phyloP scores from a whole-genome alignment of 106 monocot species.

The Amphibolis antarctica region DNA sequence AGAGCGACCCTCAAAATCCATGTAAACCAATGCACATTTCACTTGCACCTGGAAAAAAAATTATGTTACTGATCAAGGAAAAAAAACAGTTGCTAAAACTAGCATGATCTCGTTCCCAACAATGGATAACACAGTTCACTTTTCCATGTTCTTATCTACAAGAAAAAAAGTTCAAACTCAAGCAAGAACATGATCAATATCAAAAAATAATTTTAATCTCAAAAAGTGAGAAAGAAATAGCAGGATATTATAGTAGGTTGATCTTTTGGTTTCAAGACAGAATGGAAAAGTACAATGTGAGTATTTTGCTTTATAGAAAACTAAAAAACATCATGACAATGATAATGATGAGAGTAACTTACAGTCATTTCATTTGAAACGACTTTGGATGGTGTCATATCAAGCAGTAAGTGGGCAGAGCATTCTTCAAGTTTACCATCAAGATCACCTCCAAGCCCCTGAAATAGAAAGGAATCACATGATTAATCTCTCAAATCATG shows the following conservation, averaged over 20 bases:
- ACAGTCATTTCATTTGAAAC: conserved; percentile 91
- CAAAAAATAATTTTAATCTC: too few species aligned
- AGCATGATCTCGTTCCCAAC: too few species aligned
- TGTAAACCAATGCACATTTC: conserved; percentile 68
- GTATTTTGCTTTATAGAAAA: neutral
- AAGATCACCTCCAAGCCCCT: conserved; percentile 60
- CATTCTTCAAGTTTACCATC: conserved; percentile 76
- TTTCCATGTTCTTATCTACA: too few species aligned
- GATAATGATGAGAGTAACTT: conserved; percentile 15
- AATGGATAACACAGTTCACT: too few species aligned
- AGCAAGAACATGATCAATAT: too few species aligned
- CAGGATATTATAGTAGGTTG: neutral
- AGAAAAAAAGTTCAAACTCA: too few species aligned
- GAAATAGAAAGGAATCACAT: conserved; percentile 10
- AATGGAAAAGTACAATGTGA: neutral
- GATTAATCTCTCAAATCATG: too few species aligned
- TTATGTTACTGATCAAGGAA: neutral
- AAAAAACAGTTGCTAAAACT: too few species aligned
- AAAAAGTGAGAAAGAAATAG: neutral
- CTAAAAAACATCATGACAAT: neutral
- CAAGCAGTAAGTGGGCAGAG: conserved; percentile 79
- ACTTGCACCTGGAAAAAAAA: conserved; percentile 69
- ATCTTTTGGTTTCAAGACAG: neutral
- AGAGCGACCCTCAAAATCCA: conserved; percentile 99
- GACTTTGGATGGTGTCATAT: conserved; percentile 92